These are phyloP conservation scores for Moesziomyces sp. DNA, from an alignment of 1,284 basidiomycete species.

Conservation along the genomic window DNA sequence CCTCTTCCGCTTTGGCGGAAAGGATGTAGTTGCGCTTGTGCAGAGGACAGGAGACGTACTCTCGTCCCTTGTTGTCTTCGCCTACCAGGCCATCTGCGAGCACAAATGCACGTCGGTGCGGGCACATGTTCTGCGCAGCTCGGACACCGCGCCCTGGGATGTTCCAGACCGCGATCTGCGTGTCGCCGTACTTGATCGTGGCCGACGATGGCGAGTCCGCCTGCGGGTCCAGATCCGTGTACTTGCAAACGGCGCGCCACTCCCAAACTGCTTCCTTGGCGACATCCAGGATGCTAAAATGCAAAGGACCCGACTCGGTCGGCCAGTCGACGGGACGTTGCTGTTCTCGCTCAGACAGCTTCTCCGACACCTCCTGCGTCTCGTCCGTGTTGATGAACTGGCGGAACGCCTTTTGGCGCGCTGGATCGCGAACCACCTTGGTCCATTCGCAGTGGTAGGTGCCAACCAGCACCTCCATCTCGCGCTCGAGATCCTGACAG, in stretches of 20 bases:
- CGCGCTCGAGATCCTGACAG: slow-evolving; percentile 77
- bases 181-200: slow-evolving; percentile 78
- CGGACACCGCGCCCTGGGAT: slow-evolving; percentile 74
- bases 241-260: slow-evolving; percentile 73
- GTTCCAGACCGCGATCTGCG: slow-evolving; percentile 77
- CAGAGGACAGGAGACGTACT: slow-evolving; percentile 72
- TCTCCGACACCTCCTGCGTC: slow-evolving; percentile 72
- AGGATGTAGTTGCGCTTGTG: slow-evolving; percentile 80
- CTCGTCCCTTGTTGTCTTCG: slow-evolving; percentile 63
- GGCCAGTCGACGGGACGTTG: slow-evolving; percentile 78
- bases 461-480: slow-evolving; percentile 76
- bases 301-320: slow-evolving; percentile 72
- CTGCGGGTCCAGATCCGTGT: slow-evolving; percentile 72
- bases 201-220: slow-evolving; percentile 71
- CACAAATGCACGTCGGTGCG: slow-evolving; percentile 77
- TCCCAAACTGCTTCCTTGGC: slow-evolving; percentile 73
- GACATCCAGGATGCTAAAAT: slow-evolving; percentile 70
- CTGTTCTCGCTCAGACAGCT: slow-evolving; percentile 76
- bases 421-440: slow-evolving; percentile 74
- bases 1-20: slow-evolving; percentile 61
- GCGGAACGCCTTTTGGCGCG: slow-evolving; percentile 73
- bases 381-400: slow-evolving; percentile 79
- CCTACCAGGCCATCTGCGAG: slow-evolving; percentile 75
- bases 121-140: slow-evolving; percentile 78
- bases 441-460: slow-evolving; percentile 81